Base-by-base conservation (phyloP, 2,329 filamentous ascomycete species). In the Aureobasidium mangrovei region DNA sequence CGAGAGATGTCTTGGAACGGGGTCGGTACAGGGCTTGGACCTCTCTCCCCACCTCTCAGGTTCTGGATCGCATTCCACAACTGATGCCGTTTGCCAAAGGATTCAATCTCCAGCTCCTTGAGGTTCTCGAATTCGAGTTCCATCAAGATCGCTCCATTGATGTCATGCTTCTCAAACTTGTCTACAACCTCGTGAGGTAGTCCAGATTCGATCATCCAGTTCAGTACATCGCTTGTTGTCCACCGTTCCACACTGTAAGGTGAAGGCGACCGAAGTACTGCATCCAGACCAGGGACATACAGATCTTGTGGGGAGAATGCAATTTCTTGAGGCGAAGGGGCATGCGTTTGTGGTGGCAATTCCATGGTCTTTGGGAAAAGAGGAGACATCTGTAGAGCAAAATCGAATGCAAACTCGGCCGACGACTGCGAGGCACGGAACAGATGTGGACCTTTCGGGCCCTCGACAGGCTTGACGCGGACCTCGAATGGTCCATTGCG, bases 71-170 rank as follows among this genome's bases (percentile, higher is more conserved):
- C 83, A 62, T 85, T 83, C 88, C 88, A 93, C 10, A 91, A 74
- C 63, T 83, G 83, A 61, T 86, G 88, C 57, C 88, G 78, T 62
- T 91, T 85, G 41, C 88, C 88, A 65, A 93, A 91, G 1, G 88
- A 91, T 57, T 80, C 77, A 54, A 93, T 91, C 60, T 84, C 84
- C 18, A 93, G 77, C 69, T 93, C 88, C 67, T 85, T 85, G 55
- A 93, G 73, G 63, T 93, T 91, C 59, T 95, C 89, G 61, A 91
- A 91, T 65, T 95, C 90, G 41, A 98, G 74, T n/a, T 91, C 90
- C 51, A 95, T 83, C 24, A 97, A 74, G 54, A 97, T 88, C 4
- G 83, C 78, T 10, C 91, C 91, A 28, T 85, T 89, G 68, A 98
- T 96, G 66, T 98, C 91, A 68, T 98, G 94, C 63, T 86, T 81